phyloP scores from a whole-genome alignment of 768 basidiomycete species.

The Ramaria sp. region DNA sequence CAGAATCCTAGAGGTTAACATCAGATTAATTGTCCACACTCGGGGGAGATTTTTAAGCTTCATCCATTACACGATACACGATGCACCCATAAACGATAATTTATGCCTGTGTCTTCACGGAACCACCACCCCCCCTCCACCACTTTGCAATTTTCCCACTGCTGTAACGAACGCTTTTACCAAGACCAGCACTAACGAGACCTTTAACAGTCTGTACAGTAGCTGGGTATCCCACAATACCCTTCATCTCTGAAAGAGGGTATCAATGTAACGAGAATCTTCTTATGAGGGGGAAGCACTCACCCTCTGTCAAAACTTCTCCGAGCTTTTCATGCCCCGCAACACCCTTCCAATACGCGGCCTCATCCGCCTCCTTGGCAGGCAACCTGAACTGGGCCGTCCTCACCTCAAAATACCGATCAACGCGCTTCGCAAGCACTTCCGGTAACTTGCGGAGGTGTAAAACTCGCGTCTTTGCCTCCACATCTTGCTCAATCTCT shows the following conservation, averaged over 20 bases:
- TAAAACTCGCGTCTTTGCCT: constrained; percentile 52
- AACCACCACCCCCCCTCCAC: constrained; percentile 31
- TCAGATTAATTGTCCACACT: too few species aligned
- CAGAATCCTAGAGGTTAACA: too few species aligned
- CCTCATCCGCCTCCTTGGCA: constrained; percentile 52
- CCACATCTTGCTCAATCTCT: constrained; percentile 64
- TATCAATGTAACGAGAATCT: not conserved
- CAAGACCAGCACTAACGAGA: constrained; percentile 67
- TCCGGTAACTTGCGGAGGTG: constrained; percentile 74
- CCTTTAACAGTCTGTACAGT: constrained; percentile 81
- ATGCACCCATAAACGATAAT: not conserved
- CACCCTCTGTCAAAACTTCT: constrained; percentile 42
- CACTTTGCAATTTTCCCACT: constrained; percentile 77
- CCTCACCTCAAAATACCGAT: constrained; percentile 33
- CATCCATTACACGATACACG: not conserved
- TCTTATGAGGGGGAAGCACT: not conserved
- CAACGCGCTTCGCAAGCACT: constrained; percentile 47
- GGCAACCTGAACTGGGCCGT: constrained; percentile 18
- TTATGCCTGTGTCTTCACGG: not conserved
- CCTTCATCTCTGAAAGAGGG: constrained; percentile 48
- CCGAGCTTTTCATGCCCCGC: constrained; percentile 53
- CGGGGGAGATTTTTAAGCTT: too few species aligned
- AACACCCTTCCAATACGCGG: constrained; percentile 61
- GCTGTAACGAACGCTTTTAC: constrained; percentile 69
- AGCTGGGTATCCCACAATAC: constrained; percentile 76